Percentiles rank a stretch among this genome's conserved stretches.
phyloP scores from a whole-genome alignment of 177 flowering plant genomes.

The Vitis hybrid region DNA sequence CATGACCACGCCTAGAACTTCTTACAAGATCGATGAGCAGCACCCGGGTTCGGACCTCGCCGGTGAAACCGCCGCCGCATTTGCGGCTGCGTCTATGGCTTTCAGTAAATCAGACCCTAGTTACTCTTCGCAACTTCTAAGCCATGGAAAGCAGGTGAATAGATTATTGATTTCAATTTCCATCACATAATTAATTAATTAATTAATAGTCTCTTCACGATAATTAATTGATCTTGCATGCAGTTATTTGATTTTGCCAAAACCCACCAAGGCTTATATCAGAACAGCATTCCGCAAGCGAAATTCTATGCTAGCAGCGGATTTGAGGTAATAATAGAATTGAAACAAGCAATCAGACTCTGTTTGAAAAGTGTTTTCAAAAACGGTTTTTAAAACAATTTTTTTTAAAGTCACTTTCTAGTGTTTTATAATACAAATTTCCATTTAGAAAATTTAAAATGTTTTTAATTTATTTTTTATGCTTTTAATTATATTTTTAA shows the following conservation, averaged over 20 bases:
- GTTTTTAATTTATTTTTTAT: too few relatives aligned
- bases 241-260: slow-evolving; percentile 50
- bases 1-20: slow-evolving; percentile 49
- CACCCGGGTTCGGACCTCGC: slow-evolving; percentile 59
- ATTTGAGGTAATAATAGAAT: slow-evolving; percentile 21
- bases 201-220: too few relatives aligned
- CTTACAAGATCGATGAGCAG: slow-evolving; percentile 32
- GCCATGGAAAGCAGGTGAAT: slow-evolving; percentile 37
- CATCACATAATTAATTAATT: too few relatives aligned
- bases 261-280: slow-evolving; percentile 33
- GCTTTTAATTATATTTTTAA: too few relatives aligned
- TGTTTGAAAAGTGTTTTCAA: too few relatives aligned
- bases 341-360: too few relatives aligned
- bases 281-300: slow-evolving; percentile 34
- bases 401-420: too few relatives aligned
- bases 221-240: neutral
- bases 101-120: slow-evolving; percentile 16
- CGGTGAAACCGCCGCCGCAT: slow-evolving; percentile 52
- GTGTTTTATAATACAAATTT: too few relatives aligned
- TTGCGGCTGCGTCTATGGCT: slow-evolving; percentile 52
- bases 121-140: slow-evolving; percentile 25
- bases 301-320: slow-evolving; percentile 55
- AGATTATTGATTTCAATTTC: too few relatives aligned
- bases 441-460: too few relatives aligned
- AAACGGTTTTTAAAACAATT: too few relatives aligned